phyloP scores from a whole-genome alignment of 116 monocot genomes.

The Thalassia testudinum region DNA sequence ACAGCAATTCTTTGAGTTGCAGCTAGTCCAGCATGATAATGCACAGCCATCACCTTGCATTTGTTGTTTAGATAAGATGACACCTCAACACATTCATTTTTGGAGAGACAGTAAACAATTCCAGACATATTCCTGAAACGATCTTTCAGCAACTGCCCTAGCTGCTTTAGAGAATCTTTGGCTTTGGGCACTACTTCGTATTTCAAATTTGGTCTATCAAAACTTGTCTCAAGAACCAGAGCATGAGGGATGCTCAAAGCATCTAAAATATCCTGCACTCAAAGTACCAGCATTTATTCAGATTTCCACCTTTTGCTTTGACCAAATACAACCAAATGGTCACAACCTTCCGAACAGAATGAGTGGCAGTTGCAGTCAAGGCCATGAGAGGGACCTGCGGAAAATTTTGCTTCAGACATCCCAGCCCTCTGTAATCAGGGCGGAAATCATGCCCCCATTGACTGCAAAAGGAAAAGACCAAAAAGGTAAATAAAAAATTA shows the following conservation, averaged over 20 bases:
- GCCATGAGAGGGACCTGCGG: constrained; percentile 66
- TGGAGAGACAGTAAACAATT: constrained; percentile 91
- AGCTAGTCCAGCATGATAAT: constrained; percentile 89
- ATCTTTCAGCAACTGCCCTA: constrained; percentile 66
- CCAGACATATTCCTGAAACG: constrained; percentile 62
- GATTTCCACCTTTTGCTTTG: too few relatives aligned
- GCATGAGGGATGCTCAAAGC: constrained; percentile 68
- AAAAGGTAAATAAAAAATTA: neutral
- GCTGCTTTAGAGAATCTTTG: constrained; percentile 80
- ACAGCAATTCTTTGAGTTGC: constrained; percentile 57
- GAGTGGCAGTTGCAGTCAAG: constrained; percentile 96
- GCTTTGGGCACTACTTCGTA: constrained; percentile 71
- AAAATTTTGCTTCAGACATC: constrained; percentile 77
- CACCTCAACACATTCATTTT: constrained; percentile 68
- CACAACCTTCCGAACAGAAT: constrained; percentile 54
- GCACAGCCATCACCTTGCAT: constrained; percentile 60
- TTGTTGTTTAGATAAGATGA: constrained; percentile 62
- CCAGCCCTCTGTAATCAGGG: constrained; percentile 78
- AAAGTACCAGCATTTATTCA: neutral
- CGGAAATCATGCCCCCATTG: constrained; percentile 99
- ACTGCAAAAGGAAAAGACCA: constrained; percentile 16
- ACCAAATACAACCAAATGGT: too few relatives aligned
- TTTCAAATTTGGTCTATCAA: constrained; percentile 79
- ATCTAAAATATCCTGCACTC: constrained; percentile 69
- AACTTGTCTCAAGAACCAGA: constrained; percentile 67